phyloP scores from a whole-genome alignment of 179 eudicot genomes.

The Silene noctiflora region DNA sequence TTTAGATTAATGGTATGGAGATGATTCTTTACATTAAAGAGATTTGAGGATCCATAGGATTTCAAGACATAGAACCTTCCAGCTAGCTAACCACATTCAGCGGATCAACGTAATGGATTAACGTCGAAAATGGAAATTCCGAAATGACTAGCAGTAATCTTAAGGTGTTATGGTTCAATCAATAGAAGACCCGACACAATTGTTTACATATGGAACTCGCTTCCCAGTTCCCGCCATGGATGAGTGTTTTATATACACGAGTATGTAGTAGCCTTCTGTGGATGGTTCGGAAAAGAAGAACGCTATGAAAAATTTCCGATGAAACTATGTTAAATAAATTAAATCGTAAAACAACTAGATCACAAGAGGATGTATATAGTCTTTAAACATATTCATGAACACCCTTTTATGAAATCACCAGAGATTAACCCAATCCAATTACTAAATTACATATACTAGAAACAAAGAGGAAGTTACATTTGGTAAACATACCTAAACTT shows the following conservation, averaged over 20 bases:
- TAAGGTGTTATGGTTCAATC: too few relatives aligned
- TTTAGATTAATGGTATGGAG: neutral
- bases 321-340: too few relatives aligned
- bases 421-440: slow-evolving; percentile 8
- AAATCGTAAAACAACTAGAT: neutral
- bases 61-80: neutral
- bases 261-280: too few relatives aligned
- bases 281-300: too few relatives aligned
- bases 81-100: neutral
- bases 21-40: slow-evolving; percentile 9
- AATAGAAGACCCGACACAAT: too few relatives aligned
- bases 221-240: too few relatives aligned
- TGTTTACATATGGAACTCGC: too few relatives aligned
- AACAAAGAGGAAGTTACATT: slow-evolving; percentile 10
- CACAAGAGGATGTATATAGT: neutral
- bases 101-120: neutral
- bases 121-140: too few relatives aligned
- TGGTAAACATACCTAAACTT: slow-evolving; percentile 9
- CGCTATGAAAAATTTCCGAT: too few relatives aligned
- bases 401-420: neutral
- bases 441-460: slow-evolving; percentile 13
- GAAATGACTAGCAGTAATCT: too few relatives aligned
- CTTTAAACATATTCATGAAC: neutral
- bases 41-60: neutral
- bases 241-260: too few relatives aligned